Conservation (phyloP, 192 early-diverging fungal genomes). For the Helicostylum pulchrum region DNA sequence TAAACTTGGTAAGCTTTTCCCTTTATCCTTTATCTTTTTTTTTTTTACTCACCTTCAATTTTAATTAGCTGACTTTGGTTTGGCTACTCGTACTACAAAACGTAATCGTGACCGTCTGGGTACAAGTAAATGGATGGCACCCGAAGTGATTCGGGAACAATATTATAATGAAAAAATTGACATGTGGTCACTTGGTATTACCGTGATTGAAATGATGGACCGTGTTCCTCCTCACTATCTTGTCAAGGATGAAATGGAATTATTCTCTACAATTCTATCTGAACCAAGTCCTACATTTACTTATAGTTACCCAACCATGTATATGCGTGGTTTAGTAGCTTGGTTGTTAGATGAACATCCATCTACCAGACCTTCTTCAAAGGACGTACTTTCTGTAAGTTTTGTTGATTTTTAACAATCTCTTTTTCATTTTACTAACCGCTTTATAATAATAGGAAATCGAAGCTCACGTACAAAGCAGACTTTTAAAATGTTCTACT, state of each 20-base stretch:
- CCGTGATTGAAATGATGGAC: conserved; percentile 48
- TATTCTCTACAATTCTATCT: conserved; percentile 31
- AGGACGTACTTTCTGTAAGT: conserved; percentile 30
- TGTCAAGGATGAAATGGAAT: conserved; percentile 30
- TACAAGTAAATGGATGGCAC: conserved; percentile 47
- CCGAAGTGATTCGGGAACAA: conserved; percentile 45
- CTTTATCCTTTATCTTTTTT: not conserved
- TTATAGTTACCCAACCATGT: conserved; percentile 35
- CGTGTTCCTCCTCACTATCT: conserved; percentile 45
- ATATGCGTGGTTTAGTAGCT: conserved; percentile 38
- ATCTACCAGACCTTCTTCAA: conserved; percentile 25
- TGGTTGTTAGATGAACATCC: conserved; percentile 38
- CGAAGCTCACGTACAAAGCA: conserved; percentile 34
- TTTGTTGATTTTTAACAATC: not conserved
- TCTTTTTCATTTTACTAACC: not conserved
- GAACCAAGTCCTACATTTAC: conserved; percentile 36
- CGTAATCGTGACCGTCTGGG: conserved; percentile 36
- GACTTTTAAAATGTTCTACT: conserved; percentile 24
- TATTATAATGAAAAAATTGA: conserved; percentile 47
- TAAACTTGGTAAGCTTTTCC: conserved; percentile 39
- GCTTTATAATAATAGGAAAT: conserved; percentile 28
- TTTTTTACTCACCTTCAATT: not conserved
- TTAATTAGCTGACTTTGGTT: conserved; percentile 37
- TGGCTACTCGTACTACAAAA: conserved; percentile 32
- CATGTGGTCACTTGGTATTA: conserved; percentile 49